These are phyloP conservation scores for Yarrowia sp. DNA, from an alignment of 805 yeast species.

Conservation along the genomic window DNA sequence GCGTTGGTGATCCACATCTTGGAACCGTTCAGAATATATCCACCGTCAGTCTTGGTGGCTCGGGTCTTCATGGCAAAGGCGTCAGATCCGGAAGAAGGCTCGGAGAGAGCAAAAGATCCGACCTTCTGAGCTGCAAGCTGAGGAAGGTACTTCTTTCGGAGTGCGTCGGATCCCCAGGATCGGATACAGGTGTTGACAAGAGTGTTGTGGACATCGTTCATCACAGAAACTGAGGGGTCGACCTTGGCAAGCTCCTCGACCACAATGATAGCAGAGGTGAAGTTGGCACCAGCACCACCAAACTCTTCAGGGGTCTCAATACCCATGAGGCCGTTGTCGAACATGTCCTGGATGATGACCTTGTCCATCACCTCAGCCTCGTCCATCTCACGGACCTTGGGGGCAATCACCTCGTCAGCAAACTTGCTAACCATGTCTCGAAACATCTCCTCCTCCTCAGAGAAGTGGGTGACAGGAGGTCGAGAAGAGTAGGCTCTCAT, in stretches of 20 bases:
- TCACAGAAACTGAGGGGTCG: conserved; percentile 43
- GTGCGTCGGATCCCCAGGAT: conserved; percentile 39
- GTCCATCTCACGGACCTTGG: conserved; percentile 42
- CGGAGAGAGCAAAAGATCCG: conserved; percentile 44
- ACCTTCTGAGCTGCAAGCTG: conserved; percentile 38
- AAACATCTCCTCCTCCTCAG: conserved; percentile 45
- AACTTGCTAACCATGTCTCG: conserved; percentile 42
- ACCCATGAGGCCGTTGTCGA: conserved; percentile 46
- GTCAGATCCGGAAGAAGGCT: conserved; percentile 44
- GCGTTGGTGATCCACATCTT: conserved; percentile 50
- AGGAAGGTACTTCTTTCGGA: conserved; percentile 43
- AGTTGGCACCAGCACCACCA: conserved; percentile 47
- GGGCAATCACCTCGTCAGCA: conserved; percentile 42
- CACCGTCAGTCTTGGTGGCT: conserved; percentile 42
- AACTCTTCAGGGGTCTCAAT: conserved; percentile 46
- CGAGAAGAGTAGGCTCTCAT: conserved; percentile 23
- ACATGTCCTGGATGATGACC: conserved; percentile 36
- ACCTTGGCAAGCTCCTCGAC: conserved; percentile 46
- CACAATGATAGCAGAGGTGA: conserved; percentile 45
- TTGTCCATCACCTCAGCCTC: conserved; percentile 40
- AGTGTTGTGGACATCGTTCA: conserved; percentile 48
- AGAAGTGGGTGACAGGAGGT: conserved; percentile 31
- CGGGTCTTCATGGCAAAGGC: conserved; percentile 44
- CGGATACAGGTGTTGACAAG: conserved; percentile 44
- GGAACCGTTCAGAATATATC: conserved; percentile 42